A percentile compares a stretch with the other conserved stretches of the same genome.
Conservation (phyloP, 108 stramenopile genomes). For the Chaetoceros tenuissimus region DNA sequence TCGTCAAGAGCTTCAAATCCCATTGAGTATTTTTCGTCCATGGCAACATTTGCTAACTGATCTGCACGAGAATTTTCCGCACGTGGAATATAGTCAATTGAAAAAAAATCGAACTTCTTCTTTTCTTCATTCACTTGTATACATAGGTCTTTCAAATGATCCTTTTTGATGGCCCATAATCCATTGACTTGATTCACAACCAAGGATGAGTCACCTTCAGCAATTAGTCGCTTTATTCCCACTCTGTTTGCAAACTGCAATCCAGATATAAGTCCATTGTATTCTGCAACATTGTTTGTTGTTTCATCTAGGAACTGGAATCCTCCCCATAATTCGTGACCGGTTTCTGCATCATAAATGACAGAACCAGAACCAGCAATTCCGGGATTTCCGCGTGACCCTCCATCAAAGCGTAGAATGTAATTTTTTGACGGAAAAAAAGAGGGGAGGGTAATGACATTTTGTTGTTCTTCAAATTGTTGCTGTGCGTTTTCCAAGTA, state of each 20-base stretch:
- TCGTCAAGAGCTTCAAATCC: constrained; percentile 32
- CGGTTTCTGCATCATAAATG: constrained; percentile 40
- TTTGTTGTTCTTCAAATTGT: constrained; percentile 7
- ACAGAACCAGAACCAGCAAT: constrained; percentile 66
- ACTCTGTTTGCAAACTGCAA: constrained; percentile 50
- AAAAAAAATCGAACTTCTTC: constrained; percentile 38
- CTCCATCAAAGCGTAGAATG: constrained; percentile 68
- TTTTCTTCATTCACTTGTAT: constrained; percentile 22
- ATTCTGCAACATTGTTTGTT: constrained; percentile 84
- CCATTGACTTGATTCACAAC: constrained; percentile 63
- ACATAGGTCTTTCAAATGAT: constrained; percentile 27
- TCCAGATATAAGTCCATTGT: constrained; percentile 46
- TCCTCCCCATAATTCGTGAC: constrained; percentile 49
- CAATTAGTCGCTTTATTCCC: constrained; percentile 45
- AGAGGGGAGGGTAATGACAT: background rate
- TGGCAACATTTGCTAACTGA: constrained; percentile 73
- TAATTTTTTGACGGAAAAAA: constrained; percentile 31
- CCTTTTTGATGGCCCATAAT: constrained; percentile 40
- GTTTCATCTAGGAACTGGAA: constrained; percentile 43
- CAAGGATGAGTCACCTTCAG: constrained; percentile 66
- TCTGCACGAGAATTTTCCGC: constrained; percentile 70
- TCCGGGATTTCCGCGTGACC: constrained; percentile 63
- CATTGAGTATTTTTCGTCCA: constrained; percentile 37
- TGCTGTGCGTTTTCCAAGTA: background rate
- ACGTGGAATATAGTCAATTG: constrained; percentile 50